phyloP scores from a whole-genome alignment of 2,329 filamentous ascomycete genomes.

The Piedraia hortae region DNA sequence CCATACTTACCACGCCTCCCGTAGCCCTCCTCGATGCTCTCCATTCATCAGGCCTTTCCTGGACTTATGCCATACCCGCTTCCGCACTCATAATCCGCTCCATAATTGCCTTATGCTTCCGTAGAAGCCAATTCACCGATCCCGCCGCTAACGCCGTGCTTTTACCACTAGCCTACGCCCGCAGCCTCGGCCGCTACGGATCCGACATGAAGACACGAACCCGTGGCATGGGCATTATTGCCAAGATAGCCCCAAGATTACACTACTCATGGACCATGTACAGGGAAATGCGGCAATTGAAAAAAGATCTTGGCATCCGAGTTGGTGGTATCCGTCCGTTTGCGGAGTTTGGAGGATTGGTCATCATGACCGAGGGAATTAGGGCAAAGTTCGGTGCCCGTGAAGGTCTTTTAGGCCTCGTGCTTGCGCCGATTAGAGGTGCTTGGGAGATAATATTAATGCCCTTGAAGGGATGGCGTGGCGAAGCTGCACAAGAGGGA shows the following conservation, averaged over 20 bases:
- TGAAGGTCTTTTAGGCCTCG: conserved; percentile 7
- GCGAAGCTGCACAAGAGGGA: not conserved
- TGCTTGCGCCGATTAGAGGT: conserved; percentile 3
- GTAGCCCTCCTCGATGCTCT: conserved; percentile 6
- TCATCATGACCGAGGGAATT: conserved; percentile 8
- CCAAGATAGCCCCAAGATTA: no score
- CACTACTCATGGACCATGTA: no score
- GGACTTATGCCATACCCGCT: conserved; percentile 9
- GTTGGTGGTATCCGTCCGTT: no score
- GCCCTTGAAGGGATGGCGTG: not conserved
- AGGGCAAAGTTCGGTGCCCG: conserved; percentile 7
- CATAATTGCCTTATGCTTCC: conserved; percentile 7
- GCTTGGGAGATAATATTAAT: not conserved
- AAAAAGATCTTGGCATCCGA: no score
- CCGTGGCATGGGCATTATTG: no score
- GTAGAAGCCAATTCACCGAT: conserved; percentile 4
- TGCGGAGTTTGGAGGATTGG: no score
- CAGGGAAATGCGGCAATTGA: no score
- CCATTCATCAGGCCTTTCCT: conserved; percentile 9
- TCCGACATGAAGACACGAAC: not conserved
- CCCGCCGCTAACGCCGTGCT: conserved; percentile 5
- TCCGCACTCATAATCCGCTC: conserved; percentile 9
- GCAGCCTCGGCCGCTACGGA: no score
- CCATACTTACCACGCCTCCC: conserved; percentile 3
- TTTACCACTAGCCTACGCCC: conserved; percentile 3